Conservation (phyloP, 805 yeast species). For the Yarrowia osloensis region DNA sequence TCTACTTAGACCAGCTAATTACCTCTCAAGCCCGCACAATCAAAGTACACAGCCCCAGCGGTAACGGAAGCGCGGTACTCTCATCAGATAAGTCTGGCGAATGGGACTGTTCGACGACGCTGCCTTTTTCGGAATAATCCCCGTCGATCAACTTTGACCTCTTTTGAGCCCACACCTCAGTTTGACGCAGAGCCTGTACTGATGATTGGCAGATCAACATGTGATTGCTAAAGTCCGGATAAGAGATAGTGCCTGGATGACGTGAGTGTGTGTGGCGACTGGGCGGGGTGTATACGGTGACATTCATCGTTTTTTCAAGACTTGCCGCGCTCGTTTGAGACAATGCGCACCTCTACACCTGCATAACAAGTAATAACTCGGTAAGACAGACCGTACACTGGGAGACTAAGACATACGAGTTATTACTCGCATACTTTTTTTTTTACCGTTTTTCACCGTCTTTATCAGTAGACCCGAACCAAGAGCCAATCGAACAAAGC, state of each 20-base stretch:
- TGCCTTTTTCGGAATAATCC: background rate
- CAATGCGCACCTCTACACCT: background rate
- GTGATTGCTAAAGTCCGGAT: background rate
- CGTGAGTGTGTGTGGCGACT: background rate
- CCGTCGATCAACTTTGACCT: background rate
- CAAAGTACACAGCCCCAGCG: background rate
- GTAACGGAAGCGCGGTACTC: background rate
- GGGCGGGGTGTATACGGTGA: no score
- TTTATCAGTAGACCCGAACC: background rate
- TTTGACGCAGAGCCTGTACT: no score
- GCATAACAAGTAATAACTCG: background rate
- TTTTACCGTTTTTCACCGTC: background rate
- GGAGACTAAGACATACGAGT: background rate
- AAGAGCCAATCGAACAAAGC: background rate
- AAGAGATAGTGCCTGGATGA: background rate
- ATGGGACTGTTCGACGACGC: background rate
- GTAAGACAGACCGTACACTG: background rate
- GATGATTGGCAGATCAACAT: background rate
- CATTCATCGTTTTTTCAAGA: no score
- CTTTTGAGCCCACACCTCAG: background rate
- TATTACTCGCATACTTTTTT: background rate
- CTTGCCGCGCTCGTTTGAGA: no score
- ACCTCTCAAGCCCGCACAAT: no score
- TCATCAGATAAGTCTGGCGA: constrained; percentile 4
- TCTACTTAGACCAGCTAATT: no score